Evolutionary conservation across 2,329 filamentous ascomycete species (phyloP), one percentile per base, ranked within the genome.

Genomic region (Penicillium sp.): DNA sequence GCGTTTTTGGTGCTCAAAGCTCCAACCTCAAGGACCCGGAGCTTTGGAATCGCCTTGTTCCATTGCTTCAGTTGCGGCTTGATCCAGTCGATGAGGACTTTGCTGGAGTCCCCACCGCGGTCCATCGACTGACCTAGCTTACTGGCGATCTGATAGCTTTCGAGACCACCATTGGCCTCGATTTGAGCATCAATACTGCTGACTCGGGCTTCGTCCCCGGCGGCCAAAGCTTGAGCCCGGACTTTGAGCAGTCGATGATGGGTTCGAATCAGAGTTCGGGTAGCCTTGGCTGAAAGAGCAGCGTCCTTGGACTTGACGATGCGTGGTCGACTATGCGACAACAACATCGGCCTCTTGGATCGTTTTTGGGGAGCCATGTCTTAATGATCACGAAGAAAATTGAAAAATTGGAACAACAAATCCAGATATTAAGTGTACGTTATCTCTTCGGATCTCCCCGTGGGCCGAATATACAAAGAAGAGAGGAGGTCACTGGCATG

Each of bases 1-100:
- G 85, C 85, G 66, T 98, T 98, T 34, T 79, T 78, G 3, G 83
- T 86, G 58, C 88, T 94, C 45, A 98, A 73, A 1, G 90, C 86
- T 7, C 93, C 93, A 43, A 98, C 83, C 69, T 98, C 93, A 6
- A 98, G 81, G 72, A 97, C 81, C 19, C 76, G 79, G 34, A 88
- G 67, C 46, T 64, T 68, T 33, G 57, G 54, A 17, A 57, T 26
- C 6, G 54, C 53, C 6, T 52, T 44, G 45, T 60, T 59, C 52
- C 61, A 57, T 49, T 45, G 46, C 21, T 45, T 50, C 17, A 71
- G 46, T 28, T 60, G 56, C 1, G 66, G 64, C 35, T 57, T 55
- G 28, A 84, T 68, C 81, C 81, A 84, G 52, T 80, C 71, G 38
- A 84, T 69, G 4, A 84, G 69, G 6, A 81, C 64, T 47, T 74